These are phyloP conservation scores for Tetrastigma voinierianum DNA, from an alignment of 164 flowering plant species.

Conservation along the genomic window DNA sequence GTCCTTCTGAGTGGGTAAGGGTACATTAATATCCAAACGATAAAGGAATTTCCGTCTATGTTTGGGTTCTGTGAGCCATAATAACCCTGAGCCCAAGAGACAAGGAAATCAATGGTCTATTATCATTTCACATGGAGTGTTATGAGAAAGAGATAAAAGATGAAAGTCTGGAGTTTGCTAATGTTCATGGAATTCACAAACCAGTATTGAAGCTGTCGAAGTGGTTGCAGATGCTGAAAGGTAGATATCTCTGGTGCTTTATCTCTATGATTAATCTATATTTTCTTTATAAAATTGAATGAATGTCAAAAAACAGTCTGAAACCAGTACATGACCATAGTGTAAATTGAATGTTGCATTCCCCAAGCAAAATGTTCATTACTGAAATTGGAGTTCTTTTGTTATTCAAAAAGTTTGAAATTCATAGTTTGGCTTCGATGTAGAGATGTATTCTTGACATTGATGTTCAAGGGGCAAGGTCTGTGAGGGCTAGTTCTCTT, in stretches of 20 bases:
- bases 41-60: slow-evolving; percentile 82
- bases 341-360: background rate
- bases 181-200: slow-evolving; percentile 94
- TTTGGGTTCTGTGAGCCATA: slow-evolving; percentile 99
- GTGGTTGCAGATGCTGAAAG: slow-evolving; percentile 86
- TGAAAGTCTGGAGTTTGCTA: slow-evolving; percentile 90
- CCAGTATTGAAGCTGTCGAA: slow-evolving; percentile 93
- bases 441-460: slow-evolving; percentile 98
- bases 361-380: too few species aligned
- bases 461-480: slow-evolving; percentile 98
- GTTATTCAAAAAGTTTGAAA: slow-evolving; percentile 3
- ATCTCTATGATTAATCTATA: background rate
- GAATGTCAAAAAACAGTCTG: background rate
- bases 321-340: too few species aligned
- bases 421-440: slow-evolving; percentile 20
- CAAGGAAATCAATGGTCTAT: slow-evolving; percentile 80
- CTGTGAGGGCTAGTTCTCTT: slow-evolving; percentile 79
- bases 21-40: slow-evolving; percentile 82
- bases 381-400: background rate
- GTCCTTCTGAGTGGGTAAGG: slow-evolving; percentile 99
- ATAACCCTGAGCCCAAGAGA: slow-evolving; percentile 83
- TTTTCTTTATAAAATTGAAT: background rate
- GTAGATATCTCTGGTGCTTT: slow-evolving; percentile 29
- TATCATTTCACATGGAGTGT: slow-evolving; percentile 75
- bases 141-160: slow-evolving; percentile 81